Conservation (phyloP, 208 protist genomes). For the Trypanosoma mega region DNA sequence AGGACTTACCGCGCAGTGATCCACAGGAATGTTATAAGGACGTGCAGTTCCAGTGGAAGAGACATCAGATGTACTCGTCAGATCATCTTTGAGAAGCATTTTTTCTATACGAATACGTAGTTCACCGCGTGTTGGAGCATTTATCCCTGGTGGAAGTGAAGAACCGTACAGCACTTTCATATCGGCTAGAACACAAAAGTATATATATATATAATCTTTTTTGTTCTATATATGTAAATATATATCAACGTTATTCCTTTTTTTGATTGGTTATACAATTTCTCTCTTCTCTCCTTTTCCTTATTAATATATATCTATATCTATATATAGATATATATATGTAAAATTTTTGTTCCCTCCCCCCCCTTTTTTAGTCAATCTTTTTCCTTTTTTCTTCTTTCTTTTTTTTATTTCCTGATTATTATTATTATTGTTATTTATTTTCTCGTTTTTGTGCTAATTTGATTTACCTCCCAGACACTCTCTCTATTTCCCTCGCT, state of each 20-base stretch:
- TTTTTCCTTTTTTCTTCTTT: neutral
- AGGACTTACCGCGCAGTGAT: conserved; percentile 74
- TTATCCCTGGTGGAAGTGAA: conserved; percentile 62
- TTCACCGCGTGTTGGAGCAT: conserved; percentile 70
- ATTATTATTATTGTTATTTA: conserved; percentile 1
- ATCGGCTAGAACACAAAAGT: too few relatives aligned
- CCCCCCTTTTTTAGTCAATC: neutral
- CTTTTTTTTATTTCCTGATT: conserved; percentile 10
- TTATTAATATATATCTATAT: too few relatives aligned
- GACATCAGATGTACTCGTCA: conserved; percentile 35
- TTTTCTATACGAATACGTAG: conserved; percentile 82
- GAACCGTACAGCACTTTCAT: conserved; percentile 72
- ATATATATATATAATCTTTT: too few relatives aligned
- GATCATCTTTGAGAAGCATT: conserved; percentile 67
- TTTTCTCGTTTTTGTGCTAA: neutral
- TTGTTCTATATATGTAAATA: too few relatives aligned
- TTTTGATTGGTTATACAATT: too few relatives aligned
- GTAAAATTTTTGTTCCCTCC: too few relatives aligned
- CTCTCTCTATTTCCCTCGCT: too few relatives aligned
- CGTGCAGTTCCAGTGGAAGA: conserved; percentile 31
- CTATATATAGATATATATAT: too few relatives aligned
- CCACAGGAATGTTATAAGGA: conserved; percentile 63
- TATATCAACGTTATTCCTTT: too few relatives aligned
- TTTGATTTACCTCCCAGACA: neutral
- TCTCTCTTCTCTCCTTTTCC: neutral